Base-by-base conservation (phyloP, 306 rosid genomes). In the Comarum palustre region DNA sequence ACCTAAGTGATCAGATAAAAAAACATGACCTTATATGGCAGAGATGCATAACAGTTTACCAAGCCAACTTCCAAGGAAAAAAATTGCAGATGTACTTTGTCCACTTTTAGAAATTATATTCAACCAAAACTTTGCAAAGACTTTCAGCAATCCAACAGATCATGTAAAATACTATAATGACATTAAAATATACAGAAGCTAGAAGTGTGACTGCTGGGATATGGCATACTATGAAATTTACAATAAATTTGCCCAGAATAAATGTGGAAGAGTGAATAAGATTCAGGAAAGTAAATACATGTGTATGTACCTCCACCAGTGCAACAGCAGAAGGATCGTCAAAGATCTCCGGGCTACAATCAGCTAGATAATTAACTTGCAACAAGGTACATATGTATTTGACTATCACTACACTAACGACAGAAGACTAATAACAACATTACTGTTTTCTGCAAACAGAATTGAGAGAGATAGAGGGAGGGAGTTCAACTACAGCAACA, bases 281-380 rank as follows among this genome's bases (percentile, higher is more conserved):
- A 36, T 36, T 39, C 43, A 69, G 46, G 41, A 75, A 81, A 52
- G 8, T 60, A 81, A 74, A 66, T 72, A 78, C 66, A 17, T 45
- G 75, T 17, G 25, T 75, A 66, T 55, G 47, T 75, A 94, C 99
- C 99, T 91, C 92, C 70, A 86, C 17, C 68, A 89, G 74, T 63
- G 96, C 96, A 80, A 76, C 72, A 60, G 87, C 82, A 67, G 91
- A 77, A 22, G 99, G 99, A 86, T 94, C 99, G 31, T 94, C 96
- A 47, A 88, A 86, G 62, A 91, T 88, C 83, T 94, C 99, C 77
- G 90, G 91, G 77, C 97, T 94, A 69, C 95, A 93, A 82, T 93
- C 98, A 50, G 84, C 90, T 62, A 86, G 81, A 74, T 90, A 93
- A 86, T 93, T 93, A 75, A 90, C 81, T 96, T 93, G 89, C 81